Evolutionary conservation across 2,329 filamentous ascomycete genomes (phyloP), one percentile per base, ranked within the genome.

Genomic region (Calonectria naviculata): DNA sequence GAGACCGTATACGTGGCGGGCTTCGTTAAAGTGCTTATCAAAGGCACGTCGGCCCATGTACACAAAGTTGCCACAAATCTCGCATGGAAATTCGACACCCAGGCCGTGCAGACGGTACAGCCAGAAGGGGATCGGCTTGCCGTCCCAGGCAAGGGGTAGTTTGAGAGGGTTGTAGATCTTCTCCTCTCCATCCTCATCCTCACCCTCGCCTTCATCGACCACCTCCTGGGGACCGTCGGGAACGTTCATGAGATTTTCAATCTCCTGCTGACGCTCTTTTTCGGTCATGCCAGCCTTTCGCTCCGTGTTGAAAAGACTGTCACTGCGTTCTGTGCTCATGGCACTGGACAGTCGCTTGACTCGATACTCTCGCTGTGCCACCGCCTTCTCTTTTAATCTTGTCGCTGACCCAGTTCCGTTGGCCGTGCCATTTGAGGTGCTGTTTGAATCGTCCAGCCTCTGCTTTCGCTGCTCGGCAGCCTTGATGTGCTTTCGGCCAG

Each of bases 81-180:
- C 96, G 86, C 97, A 99, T 0, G 93, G 89, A 76, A 98, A 98
- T 78, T 99, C 97, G 15, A 98, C 95, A 10, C 97, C 97, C 29
- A 99, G 87, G 1, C 97, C 97, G 80, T 99, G 97, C 19, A 99
- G 89, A 77, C 98, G 97, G 88, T 98, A 99, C 19, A 99, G 89
- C 97, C 97, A 99, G 87, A 97, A 99, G 0, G 97, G 97, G 78
- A 99, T 99, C 0, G 97, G 97, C 81, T 99, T 99, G 77, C 97
- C 97, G 76, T 99, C 97, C 97, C 97, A 99, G 3, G 95, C 96
- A 9, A 99, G 89, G 0, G 97, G 97, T 2, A 99, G 88, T 81
- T 99, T 99, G 75, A 99, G 89, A 0, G 97, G 97, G 82, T 99
- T 99, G 87, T 98, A 98, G 71, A 98, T 94, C 81, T 92, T 95